Percentiles rank a stretch among this genome's conserved stretches.
phyloP scores from a whole-genome alignment of 495 filamentous ascomycete species.

The Lasiosphaeris hirsuta region DNA sequence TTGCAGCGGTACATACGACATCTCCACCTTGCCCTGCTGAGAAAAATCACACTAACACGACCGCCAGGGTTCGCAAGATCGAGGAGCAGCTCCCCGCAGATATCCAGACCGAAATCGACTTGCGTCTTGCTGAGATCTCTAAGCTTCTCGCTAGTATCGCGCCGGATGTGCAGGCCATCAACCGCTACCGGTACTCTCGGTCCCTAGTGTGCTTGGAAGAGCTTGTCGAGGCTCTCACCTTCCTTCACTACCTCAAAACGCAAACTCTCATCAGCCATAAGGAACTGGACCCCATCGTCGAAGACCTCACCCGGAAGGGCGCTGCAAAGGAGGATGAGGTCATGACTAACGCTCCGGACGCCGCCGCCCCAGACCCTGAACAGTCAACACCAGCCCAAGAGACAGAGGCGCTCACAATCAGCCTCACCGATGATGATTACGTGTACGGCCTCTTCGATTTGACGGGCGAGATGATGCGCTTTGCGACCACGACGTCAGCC shows the following conservation, averaged over 20 bases:
- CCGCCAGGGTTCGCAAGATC: slow-evolving; percentile 55
- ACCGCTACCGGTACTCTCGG: slow-evolving; percentile 83
- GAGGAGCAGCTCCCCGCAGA: slow-evolving; percentile 59
- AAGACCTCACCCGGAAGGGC: slow-evolving; percentile 26
- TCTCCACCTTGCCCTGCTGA: background rate
- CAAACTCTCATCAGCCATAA: slow-evolving; percentile 68
- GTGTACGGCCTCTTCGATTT: slow-evolving; percentile 89
- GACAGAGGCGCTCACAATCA: slow-evolving; percentile 44
- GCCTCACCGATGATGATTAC: slow-evolving; percentile 78
- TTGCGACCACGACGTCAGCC: slow-evolving; percentile 78
- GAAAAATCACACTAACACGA: slow-evolving; percentile 4
- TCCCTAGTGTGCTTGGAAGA: slow-evolving; percentile 86
- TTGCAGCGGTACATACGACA: slow-evolving; percentile 77
- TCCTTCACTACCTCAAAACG: slow-evolving; percentile 79
- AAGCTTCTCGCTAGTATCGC: slow-evolving; percentile 63
- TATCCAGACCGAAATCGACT: slow-evolving; percentile 61
- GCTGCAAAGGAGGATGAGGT: slow-evolving; percentile 21
- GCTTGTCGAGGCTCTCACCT: slow-evolving; percentile 80
- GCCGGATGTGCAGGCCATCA: slow-evolving; percentile 70
- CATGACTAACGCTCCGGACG: slow-evolving; percentile 18
- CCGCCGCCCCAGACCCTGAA: slow-evolving; percentile 7
- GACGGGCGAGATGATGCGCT: slow-evolving; percentile 92
- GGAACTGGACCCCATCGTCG: slow-evolving; percentile 51
- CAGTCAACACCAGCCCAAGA: slow-evolving; percentile 12
- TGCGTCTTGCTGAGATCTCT: slow-evolving; percentile 63